Evolutionary conservation across 2,329 filamentous ascomycete genomes (phyloP).

Genomic region (Sclerotinia minor): DNA sequence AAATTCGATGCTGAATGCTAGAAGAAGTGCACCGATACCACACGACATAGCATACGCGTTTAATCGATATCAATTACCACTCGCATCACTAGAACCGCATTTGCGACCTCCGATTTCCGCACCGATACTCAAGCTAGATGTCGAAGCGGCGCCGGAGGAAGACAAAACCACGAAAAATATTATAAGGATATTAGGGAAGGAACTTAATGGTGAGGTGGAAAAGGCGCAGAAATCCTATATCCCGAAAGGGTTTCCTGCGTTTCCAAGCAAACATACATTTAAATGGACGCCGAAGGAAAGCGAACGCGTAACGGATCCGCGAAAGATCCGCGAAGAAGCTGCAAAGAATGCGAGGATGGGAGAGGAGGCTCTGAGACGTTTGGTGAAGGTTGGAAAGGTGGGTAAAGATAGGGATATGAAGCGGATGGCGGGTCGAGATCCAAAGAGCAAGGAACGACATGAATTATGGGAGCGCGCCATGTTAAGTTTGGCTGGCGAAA

Average conservation of each 20-base stretch:
- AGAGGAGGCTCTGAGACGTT: conserved; percentile 59
- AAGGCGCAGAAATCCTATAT: conserved; percentile 58
- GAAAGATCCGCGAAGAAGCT: conserved; percentile 60
- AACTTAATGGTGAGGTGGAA: conserved; percentile 59
- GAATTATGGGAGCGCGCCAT: conserved; percentile 62
- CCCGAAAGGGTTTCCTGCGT: conserved; percentile 58
- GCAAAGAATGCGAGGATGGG: conserved; percentile 61
- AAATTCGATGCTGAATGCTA: conserved; percentile 40
- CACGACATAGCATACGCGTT: conserved; percentile 58
- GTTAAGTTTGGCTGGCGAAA: conserved; percentile 48
- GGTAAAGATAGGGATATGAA: conserved; percentile 65
- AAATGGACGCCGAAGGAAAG: conserved; percentile 54
- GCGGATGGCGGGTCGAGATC: conserved; percentile 51
- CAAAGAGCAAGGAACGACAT: conserved; percentile 55
- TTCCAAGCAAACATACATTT: conserved; percentile 66
- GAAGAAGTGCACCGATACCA: conserved; percentile 54
- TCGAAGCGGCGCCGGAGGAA: conserved; percentile 44
- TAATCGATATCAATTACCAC: conserved; percentile 52
- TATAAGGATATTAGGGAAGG: conserved; percentile 45
- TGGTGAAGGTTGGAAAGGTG: conserved; percentile 63
- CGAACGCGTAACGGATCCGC: conserved; percentile 52
- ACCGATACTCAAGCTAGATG: conserved; percentile 40
- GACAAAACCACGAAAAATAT: conserved; percentile 47
- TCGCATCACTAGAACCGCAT: conserved; percentile 56
- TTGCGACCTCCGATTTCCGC: conserved; percentile 53